Percentiles rank a stretch among this genome's conserved stretches.
Evolutionary conservation across 2,329 filamentous ascomycete genomes (phyloP).

Genomic region (Ampelomyces quisqualis): DNA sequence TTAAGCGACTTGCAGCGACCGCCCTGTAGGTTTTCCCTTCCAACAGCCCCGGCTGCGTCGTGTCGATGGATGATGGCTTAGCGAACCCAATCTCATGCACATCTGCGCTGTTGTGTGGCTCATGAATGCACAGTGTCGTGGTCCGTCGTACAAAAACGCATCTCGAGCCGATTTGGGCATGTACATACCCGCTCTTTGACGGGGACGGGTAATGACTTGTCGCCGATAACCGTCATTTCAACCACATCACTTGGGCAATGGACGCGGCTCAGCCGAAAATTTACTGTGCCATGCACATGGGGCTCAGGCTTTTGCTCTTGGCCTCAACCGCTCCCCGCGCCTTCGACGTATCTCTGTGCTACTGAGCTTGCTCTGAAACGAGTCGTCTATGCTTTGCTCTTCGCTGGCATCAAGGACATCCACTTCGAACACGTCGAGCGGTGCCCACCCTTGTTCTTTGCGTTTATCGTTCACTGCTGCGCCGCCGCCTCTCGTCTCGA

Average conservation of each 20-base stretch:
- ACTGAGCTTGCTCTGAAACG: constrained; percentile 83
- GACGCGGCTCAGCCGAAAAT: constrained; percentile 6
- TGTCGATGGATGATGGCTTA: neutral
- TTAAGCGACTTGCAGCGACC: constrained; percentile 3
- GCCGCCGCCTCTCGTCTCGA: constrained; percentile 82
- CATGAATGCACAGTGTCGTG: constrained; percentile 19
- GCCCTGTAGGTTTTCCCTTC: neutral
- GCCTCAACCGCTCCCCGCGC: constrained; percentile 31
- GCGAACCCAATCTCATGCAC: constrained; percentile 26
- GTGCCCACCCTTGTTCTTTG: constrained; percentile 70
- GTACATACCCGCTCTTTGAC: too few relatives aligned
- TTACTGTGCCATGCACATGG: neutral
- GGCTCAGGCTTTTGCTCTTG: constrained; percentile 26
- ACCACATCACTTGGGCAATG: constrained; percentile 3
- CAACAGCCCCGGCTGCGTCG: neutral
- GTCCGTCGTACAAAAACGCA: constrained; percentile 29
- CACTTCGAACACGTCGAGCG: constrained; percentile 81
- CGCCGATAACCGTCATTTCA: constrained; percentile 1
- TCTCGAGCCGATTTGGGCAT: constrained; percentile 16
- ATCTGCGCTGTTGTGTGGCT: constrained; percentile 26
- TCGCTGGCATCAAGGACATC: constrained; percentile 76
- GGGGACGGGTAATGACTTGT: constrained; percentile 14
- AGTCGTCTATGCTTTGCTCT: constrained; percentile 51
- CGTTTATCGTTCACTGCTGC: constrained; percentile 83
- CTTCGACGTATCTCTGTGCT: constrained; percentile 75